A percentile compares a stretch with the other conserved stretches of the same genome.
Conservation (phyloP, 129 eudicot genomes). For the Flaveria robusta region DNA sequence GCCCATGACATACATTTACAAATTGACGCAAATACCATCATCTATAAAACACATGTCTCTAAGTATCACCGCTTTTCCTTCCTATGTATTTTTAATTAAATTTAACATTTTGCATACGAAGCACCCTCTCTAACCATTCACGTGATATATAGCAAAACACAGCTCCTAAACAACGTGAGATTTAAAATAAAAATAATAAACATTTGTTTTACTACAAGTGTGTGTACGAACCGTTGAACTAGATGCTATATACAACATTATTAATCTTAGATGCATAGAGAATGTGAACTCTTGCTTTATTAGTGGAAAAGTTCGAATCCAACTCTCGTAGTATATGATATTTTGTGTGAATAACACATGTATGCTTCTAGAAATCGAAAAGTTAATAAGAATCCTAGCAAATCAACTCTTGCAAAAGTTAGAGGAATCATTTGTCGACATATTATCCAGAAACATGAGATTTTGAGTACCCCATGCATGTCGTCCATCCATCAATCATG, state of each 20-base stretch:
- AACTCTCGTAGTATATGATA: background rate
- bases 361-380: conserved; percentile 33
- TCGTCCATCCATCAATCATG: too few species aligned
- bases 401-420: conserved; percentile 20
- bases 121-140: too few species aligned
- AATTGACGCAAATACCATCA: too few species aligned
- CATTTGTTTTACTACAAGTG: background rate
- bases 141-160: too few species aligned
- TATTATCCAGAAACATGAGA: conserved; percentile 31
- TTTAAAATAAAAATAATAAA: too few species aligned
- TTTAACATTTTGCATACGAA: too few species aligned
- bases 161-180: too few species aligned
- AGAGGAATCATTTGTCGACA: conserved; percentile 39
- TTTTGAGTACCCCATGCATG: conserved; percentile 13
- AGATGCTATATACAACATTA: background rate
- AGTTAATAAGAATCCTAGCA: conserved; percentile 26
- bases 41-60: too few species aligned
- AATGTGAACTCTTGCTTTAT: conserved; percentile 1
- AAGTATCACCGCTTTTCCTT: too few species aligned
- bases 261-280: background rate
- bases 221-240: background rate
- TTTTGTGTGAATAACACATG: too few species aligned
- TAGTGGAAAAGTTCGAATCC: conserved; percentile 11
- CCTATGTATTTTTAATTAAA: too few species aligned
- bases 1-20: too few species aligned